A percentile compares a stretch with the other conserved stretches of the same genome.
Evolutionary conservation across 768 basidiomycete genomes (phyloP).

Genomic region (Suillus sp.): DNA sequence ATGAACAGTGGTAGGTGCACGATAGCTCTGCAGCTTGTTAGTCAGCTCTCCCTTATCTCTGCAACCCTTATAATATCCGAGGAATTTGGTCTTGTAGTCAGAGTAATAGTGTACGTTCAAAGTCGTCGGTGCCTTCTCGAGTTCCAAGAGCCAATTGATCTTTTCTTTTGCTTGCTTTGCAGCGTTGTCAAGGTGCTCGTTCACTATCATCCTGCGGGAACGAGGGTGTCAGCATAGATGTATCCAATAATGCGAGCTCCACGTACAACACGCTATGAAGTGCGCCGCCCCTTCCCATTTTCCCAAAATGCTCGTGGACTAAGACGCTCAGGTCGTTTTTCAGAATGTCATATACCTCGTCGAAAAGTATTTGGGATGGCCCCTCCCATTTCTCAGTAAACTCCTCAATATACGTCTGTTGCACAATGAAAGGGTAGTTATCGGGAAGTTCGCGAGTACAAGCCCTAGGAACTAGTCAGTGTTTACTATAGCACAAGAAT

Average conservation of each 20-base stretch:
- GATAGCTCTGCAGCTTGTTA: slow-evolving; percentile 14
- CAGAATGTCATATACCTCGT: slow-evolving; percentile 39
- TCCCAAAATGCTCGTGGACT: slow-evolving; percentile 50
- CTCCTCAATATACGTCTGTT: slow-evolving; percentile 47
- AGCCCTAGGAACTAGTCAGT: slow-evolving; percentile 43
- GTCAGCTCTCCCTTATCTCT: slow-evolving; percentile 17
- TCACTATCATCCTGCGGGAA: slow-evolving; percentile 45
- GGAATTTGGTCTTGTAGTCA: slow-evolving; percentile 52
- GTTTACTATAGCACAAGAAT: not conserved
- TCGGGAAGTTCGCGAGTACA: slow-evolving; percentile 72
- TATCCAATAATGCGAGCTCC: not conserved
- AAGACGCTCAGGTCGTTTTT: slow-evolving; percentile 42
- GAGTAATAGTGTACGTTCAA: slow-evolving; percentile 53
- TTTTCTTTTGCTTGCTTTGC: slow-evolving; percentile 40
- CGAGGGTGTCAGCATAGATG: not conserved
- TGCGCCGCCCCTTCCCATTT: slow-evolving; percentile 54
- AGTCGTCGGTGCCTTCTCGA: slow-evolving; percentile 54
- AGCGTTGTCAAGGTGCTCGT: slow-evolving; percentile 51
- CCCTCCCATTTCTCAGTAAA: slow-evolving; percentile 49
- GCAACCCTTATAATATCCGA: slow-evolving; percentile 47
- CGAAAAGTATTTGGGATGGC: slow-evolving; percentile 51
- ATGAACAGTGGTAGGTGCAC: slow-evolving; percentile 2
- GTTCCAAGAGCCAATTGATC: slow-evolving; percentile 49
- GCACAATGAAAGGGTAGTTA: slow-evolving; percentile 65
- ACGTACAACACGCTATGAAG: slow-evolving; percentile 43